These are phyloP conservation scores for Olyra latifolia DNA, from an alignment of 176 grass and related monocot genomes.

Conservation along the genomic window DNA sequence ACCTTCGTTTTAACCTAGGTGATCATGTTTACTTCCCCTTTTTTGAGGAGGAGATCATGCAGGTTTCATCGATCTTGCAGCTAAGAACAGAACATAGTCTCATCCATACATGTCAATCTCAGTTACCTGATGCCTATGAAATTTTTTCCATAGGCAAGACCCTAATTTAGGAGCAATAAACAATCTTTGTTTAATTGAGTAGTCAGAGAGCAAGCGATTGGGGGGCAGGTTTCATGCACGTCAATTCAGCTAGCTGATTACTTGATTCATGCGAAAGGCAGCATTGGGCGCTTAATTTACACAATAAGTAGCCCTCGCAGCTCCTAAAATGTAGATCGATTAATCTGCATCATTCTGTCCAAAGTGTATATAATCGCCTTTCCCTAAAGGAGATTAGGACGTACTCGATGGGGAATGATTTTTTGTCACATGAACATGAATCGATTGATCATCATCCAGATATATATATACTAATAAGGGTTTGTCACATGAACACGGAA, in stretches of 20 bases:
- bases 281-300: not conserved
- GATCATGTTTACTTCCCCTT: no score
- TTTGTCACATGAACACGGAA: no score
- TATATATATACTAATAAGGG: not conserved
- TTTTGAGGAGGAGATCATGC: not conserved
- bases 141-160: not conserved
- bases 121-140: no score
- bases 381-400: not conserved
- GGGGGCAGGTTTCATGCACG: not conserved
- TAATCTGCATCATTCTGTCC: conserved; percentile 6
- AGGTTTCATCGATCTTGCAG: not conserved
- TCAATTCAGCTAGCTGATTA: conserved; percentile 20
- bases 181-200: not conserved
- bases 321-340: not conserved
- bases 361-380: not conserved
- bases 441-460: not conserved
- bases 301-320: not conserved
- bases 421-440: not conserved
- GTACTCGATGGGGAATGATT: not conserved
- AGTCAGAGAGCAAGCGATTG: not conserved
- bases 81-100: not conserved
- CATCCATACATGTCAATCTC: not conserved
- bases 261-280: conserved; percentile 21
- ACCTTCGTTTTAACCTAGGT: not conserved
- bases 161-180: not conserved